Percentiles rank a stretch among this genome's conserved stretches.
Evolutionary conservation across 2,329 filamentous ascomycete genomes (phyloP).

Genomic region (Exophiala sp.): DNA sequence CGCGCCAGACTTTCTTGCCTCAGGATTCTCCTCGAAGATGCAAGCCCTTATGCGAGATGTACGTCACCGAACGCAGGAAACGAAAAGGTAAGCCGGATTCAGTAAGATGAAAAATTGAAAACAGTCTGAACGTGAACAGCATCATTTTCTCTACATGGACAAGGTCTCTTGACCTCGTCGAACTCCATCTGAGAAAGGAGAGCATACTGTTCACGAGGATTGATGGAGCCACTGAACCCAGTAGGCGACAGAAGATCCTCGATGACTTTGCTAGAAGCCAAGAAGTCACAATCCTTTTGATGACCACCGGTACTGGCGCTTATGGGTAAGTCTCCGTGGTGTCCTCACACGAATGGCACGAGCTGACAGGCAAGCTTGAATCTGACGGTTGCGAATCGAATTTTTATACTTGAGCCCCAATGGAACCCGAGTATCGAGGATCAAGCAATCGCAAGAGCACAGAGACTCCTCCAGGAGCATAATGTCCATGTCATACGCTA

Average conservation of each 20-base stretch:
- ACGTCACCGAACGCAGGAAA: no score
- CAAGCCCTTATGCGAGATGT: no score
- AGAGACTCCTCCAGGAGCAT: conserved; percentile 19
- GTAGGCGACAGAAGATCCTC: conserved; percentile 38
- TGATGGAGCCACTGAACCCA: conserved; percentile 42
- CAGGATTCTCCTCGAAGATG: no score
- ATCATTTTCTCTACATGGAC: conserved; percentile 50
- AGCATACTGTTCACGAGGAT: conserved; percentile 36
- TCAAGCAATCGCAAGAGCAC: conserved; percentile 6
- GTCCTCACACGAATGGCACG: background rate
- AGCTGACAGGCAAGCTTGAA: conserved; percentile 4
- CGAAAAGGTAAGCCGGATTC: no score
- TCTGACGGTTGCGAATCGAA: conserved; percentile 7
- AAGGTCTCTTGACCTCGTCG: conserved; percentile 39
- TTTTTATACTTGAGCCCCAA: conserved; percentile 7
- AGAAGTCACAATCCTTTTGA: conserved; percentile 31
- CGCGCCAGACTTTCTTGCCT: no score
- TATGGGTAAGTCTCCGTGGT: conserved; percentile 30
- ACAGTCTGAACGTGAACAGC: conserved; percentile 26
- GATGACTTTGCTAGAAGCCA: conserved; percentile 35
- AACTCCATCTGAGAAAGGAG: conserved; percentile 29
- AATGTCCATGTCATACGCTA: conserved; percentile 22
- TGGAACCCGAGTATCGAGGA: conserved; percentile 14
- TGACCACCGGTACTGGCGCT: conserved; percentile 33
- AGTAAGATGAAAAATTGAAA: no score